Conservation (phyloP, 2,329 filamentous ascomycete species). For the Sordariomycetes sp. region DNA sequence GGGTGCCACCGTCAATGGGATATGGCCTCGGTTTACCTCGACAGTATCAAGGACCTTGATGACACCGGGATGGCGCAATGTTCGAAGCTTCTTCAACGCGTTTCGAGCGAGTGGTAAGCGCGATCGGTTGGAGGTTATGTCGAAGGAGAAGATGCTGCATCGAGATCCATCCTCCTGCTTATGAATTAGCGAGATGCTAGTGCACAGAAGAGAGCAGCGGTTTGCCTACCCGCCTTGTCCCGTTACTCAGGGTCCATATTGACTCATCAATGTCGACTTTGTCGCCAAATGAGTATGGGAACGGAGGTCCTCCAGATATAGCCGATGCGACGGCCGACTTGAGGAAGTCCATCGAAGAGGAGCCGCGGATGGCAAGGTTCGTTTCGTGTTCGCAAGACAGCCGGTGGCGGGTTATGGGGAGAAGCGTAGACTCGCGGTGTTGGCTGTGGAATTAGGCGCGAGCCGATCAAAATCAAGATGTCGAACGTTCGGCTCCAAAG, state of each 20-base stretch:
- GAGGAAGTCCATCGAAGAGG: slow-evolving; percentile 78
- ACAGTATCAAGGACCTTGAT: slow-evolving; percentile 90
- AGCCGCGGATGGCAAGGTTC: background rate
- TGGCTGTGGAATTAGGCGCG: background rate
- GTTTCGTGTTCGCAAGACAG: background rate
- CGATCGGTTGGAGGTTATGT: slow-evolving; percentile 67
- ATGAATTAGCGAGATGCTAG: background rate
- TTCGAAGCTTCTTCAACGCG: slow-evolving; percentile 85
- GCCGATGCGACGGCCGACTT: slow-evolving; percentile 96
- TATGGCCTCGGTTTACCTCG: slow-evolving; percentile 42
- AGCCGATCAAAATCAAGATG: background rate
- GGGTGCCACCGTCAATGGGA: background rate
- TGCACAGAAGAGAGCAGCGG: too few relatives aligned
- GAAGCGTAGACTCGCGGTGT: background rate
- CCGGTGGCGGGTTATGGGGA: background rate
- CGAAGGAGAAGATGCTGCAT: slow-evolving; percentile 96
- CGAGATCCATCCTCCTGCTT: slow-evolving; percentile 81
- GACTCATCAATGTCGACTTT: slow-evolving; percentile 84
- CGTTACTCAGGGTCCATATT: slow-evolving; percentile 94
- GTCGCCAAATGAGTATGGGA: slow-evolving; percentile 88
- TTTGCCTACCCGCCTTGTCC: slow-evolving; percentile 64
- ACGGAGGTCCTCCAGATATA: slow-evolving; percentile 86
- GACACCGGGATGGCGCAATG: slow-evolving; percentile 84
- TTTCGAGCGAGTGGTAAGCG: slow-evolving; percentile 81
- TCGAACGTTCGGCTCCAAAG: background rate